phyloP scores from a whole-genome alignment of 2,329 filamentous ascomycete species.

The Aspergillus fischeri region DNA sequence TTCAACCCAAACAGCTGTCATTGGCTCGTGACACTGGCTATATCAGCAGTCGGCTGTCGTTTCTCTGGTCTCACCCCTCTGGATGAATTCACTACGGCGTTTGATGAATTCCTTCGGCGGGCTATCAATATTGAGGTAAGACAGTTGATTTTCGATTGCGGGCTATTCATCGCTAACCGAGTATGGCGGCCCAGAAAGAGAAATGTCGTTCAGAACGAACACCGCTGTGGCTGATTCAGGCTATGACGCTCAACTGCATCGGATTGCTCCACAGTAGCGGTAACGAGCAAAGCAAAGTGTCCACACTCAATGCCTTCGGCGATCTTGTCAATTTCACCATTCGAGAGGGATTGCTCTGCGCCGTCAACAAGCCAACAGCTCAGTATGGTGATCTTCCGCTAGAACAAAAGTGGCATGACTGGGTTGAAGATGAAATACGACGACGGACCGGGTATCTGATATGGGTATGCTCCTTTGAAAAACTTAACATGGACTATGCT shows the following conservation, averaged over 20 bases:
- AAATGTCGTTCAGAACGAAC: conserved; percentile 9
- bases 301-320: conserved; percentile 23
- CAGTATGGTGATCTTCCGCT: conserved; percentile 4
- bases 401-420: conserved; percentile 29
- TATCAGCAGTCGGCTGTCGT: conserved; percentile 40
- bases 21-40: conserved; percentile 39
- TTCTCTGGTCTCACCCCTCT: conserved; percentile 24
- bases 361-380: conserved; percentile 8
- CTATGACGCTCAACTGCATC: conserved; percentile 30
- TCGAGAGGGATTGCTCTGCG: conserved; percentile 19
- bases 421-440: conserved; percentile 36
- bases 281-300: conserved; percentile 20
- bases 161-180: neutral
- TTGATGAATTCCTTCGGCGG: conserved; percentile 42
- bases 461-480: conserved; percentile 34
- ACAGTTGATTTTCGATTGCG: neutral
- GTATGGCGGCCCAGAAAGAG: conserved; percentile 21
- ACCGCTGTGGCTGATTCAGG: conserved; percentile 29
- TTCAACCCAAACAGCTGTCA: conserved; percentile 35
- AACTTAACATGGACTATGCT: neutral
- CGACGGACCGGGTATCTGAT: conserved; percentile 41
- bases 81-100: conserved; percentile 28
- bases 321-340: conserved; percentile 25
- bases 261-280: conserved; percentile 26
- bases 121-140: conserved; percentile 34